Percentiles rank a stretch among this genome's conserved stretches.
These are phyloP conservation scores for Pythium coloratum DNA, from an alignment of 352 stramenopile genomes.

Conservation along the genomic window DNA sequence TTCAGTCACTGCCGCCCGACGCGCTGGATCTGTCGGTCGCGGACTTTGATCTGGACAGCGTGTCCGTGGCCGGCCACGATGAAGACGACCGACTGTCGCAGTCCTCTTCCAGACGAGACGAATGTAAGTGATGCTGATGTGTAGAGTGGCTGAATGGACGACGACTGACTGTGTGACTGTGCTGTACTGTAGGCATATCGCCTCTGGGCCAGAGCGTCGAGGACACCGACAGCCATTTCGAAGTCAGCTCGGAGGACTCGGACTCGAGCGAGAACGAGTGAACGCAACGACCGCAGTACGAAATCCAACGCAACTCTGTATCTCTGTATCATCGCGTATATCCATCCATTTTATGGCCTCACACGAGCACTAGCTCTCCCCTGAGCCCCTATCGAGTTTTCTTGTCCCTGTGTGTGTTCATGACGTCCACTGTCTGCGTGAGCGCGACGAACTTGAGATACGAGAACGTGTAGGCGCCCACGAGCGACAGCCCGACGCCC, in stretches of 20 bases:
- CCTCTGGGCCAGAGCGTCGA: constrained; percentile 74
- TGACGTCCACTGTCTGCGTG: constrained; percentile 15
- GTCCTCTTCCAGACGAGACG: constrained; percentile 69
- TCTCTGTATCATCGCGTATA: neutral
- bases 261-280: constrained; percentile 12
- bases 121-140: constrained; percentile 45
- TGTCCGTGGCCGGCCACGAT: constrained; percentile 60
- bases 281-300: neutral
- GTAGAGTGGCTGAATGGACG: neutral
- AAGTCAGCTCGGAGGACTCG: constrained; percentile 82
- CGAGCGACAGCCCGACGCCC: constrained; percentile 61
- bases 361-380: neutral
- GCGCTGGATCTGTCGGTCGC: constrained; percentile 50
- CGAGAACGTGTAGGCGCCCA: constrained; percentile 74
- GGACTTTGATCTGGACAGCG: constrained; percentile 84
- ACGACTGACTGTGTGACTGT: constrained; percentile 3
- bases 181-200: constrained; percentile 55
- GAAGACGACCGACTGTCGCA: constrained; percentile 65
- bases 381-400: neutral
- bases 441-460: constrained; percentile 66
- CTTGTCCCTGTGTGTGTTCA: neutral
- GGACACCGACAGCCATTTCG: constrained; percentile 78
- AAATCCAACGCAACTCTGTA: neutral
- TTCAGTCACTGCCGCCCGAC: constrained; percentile 61
- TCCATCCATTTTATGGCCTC: neutral